These are phyloP conservation scores for Arxiozyma slooffiae DNA, from an alignment of 1,139 yeast species.

Conservation along the genomic window DNA sequence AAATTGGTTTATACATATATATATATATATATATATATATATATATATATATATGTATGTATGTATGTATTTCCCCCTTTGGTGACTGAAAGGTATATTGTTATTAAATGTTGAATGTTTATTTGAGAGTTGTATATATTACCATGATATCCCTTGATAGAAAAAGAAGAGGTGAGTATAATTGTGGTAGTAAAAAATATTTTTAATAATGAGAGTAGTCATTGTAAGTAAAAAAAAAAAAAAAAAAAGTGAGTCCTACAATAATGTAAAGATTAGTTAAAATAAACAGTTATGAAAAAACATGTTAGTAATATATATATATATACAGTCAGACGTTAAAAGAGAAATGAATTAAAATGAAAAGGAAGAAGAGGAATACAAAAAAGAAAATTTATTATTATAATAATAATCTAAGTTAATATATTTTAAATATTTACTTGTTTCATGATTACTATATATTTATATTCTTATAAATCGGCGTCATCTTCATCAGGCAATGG, in stretches of 20 bases:
- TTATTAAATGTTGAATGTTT: no score
- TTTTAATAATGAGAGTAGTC: background rate
- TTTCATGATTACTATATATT: background rate
- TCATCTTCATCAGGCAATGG: conserved; percentile 99
- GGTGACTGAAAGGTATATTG: no score
- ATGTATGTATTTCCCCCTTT: no score
- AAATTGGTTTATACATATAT: no score
- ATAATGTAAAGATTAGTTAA: no score
- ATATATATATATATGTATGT: no score
- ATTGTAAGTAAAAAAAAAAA: background rate
- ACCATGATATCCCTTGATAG: background rate
- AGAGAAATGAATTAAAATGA: background rate
- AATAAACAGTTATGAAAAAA: no score
- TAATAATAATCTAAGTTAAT: background rate
- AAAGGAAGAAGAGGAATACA: background rate
- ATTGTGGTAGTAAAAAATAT: no score
- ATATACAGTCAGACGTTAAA: background rate
- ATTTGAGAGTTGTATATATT: background rate
- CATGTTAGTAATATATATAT: background rate
- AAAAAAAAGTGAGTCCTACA: no score
- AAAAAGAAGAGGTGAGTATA: background rate
- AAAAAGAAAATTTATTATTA: background rate
- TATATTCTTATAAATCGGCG: conserved; percentile 69
- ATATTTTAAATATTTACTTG: background rate
- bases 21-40: no score